A percentile compares a stretch with the other conserved stretches of the same genome.
Conservation (phyloP, 2,329 filamentous ascomycete species). For the Chaetomiaceae sp. region DNA sequence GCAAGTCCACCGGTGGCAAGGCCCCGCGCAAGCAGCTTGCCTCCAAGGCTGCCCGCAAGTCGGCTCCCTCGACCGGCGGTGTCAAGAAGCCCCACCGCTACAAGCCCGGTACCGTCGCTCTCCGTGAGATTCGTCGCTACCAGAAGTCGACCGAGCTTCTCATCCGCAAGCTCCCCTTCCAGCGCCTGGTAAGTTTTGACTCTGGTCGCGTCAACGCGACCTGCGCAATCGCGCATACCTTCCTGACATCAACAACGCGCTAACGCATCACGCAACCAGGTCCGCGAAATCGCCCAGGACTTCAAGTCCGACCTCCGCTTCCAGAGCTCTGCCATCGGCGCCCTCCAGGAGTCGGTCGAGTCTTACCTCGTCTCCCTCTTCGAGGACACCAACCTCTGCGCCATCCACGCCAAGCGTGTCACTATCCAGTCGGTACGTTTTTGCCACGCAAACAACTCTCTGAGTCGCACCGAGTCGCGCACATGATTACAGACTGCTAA, state of each 20-base stretch:
- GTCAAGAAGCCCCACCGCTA: conserved; percentile 93
- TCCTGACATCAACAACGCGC: conserved; percentile 6
- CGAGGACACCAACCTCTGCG: conserved; percentile 97
- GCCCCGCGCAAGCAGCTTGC: conserved; percentile 92
- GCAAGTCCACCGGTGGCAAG: conserved; percentile 77
- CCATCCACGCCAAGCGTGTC: conserved; percentile 98
- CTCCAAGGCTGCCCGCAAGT: conserved; percentile 98
- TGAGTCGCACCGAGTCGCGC: neutral
- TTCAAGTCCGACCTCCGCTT: conserved; percentile 95
- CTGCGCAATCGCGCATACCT: neutral
- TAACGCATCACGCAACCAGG: conserved; percentile 36
- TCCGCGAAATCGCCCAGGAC: conserved; percentile 93
- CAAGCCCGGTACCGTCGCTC: conserved; percentile 92
- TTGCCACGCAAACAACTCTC: conserved; percentile 17
- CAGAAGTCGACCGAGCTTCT: conserved; percentile 96
- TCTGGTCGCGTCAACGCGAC: conserved; percentile 5
- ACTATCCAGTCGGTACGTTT: conserved; percentile 73
- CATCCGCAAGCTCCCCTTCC: conserved; percentile 96
- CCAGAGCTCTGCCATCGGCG: conserved; percentile 96
- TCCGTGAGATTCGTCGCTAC: conserved; percentile 97
- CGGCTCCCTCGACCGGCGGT: conserved; percentile 91
- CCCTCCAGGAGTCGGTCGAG: conserved; percentile 97
- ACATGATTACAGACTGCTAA: conserved; percentile 30
- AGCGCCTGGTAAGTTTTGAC: conserved; percentile 67
- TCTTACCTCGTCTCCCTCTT: conserved; percentile 98